Conservation (phyloP, 2,329 filamentous ascomycete genomes). For the Massarina eburnea region DNA sequence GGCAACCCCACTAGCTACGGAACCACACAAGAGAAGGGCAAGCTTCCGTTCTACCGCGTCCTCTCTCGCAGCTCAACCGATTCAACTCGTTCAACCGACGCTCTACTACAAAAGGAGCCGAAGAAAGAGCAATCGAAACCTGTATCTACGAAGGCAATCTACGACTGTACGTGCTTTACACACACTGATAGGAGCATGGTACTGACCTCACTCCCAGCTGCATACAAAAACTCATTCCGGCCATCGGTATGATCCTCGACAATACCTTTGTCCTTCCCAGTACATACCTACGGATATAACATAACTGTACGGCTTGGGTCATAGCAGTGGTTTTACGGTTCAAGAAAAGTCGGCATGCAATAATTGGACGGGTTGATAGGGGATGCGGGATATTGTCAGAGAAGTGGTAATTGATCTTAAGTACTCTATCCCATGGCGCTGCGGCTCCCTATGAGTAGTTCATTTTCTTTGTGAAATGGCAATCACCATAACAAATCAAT, state of each 20-base stretch:
- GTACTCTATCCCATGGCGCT: too few relatives aligned
- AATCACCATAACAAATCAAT: too few relatives aligned
- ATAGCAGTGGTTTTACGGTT: too few relatives aligned
- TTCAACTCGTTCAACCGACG: constrained; percentile 10
- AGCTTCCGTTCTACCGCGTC: constrained; percentile 11
- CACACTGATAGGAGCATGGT: background rate
- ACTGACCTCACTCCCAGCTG: constrained; percentile 4
- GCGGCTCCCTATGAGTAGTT: too few relatives aligned
- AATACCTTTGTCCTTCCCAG: background rate
- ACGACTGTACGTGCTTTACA: constrained; percentile 4
- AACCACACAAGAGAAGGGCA: constrained; percentile 11
- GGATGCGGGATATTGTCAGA: too few relatives aligned
- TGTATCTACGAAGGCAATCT: constrained; percentile 9
- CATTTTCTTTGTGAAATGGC: too few relatives aligned
- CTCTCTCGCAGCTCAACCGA: constrained; percentile 11
- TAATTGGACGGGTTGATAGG: too few relatives aligned
- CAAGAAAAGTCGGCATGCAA: too few relatives aligned
- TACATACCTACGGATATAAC: background rate
- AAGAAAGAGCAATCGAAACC: constrained; percentile 3
- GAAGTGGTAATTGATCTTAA: too few relatives aligned
- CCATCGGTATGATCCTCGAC: constrained; percentile 3
- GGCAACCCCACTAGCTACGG: constrained; percentile 6
- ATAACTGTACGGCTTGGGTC: background rate
- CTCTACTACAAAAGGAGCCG: constrained; percentile 9
- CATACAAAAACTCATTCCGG: constrained; percentile 11